A percentile compares a stretch with the other conserved stretches of the same genome.
Evolutionary conservation across 2,329 filamentous ascomycete species (phyloP).

Genomic region (Claviceps sp.): DNA sequence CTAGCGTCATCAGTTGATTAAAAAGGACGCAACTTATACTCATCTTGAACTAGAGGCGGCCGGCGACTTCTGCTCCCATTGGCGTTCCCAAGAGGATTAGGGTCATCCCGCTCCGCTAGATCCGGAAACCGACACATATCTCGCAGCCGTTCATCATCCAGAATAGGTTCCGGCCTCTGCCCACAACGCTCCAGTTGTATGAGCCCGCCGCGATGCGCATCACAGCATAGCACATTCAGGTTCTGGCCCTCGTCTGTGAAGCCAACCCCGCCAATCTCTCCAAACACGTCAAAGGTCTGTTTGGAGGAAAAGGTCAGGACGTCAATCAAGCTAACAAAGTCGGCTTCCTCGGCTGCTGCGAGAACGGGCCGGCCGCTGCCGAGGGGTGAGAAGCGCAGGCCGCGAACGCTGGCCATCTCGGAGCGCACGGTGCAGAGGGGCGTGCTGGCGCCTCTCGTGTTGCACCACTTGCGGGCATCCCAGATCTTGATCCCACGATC

Average conservation of each 20-base stretch:
- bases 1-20: not conserved
- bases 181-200: slow-evolving; percentile 43
- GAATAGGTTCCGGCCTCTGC: slow-evolving; percentile 14
- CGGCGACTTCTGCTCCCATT: slow-evolving; percentile 2
- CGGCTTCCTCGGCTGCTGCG: slow-evolving; percentile 62
- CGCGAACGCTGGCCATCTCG: slow-evolving; percentile 56
- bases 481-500: slow-evolving; percentile 62
- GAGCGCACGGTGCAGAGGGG: slow-evolving; percentile 44
- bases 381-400: slow-evolving; percentile 57
- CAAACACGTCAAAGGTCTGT: slow-evolving; percentile 62
- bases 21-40: slow-evolving; percentile 13
- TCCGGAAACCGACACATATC: not conserved
- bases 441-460: slow-evolving; percentile 32
- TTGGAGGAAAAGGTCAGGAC: slow-evolving; percentile 49
- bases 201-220: slow-evolving; percentile 52
- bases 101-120: slow-evolving; percentile 3
- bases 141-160: slow-evolving; percentile 9
- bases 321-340: slow-evolving; percentile 59
- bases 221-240: slow-evolving; percentile 55
- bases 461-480: slow-evolving; percentile 59
- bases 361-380: slow-evolving; percentile 55
- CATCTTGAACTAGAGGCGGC: slow-evolving; percentile 6
- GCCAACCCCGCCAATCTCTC: slow-evolving; percentile 56
- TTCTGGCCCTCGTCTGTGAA: slow-evolving; percentile 55
- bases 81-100: not conserved